These are phyloP conservation scores for Talaromyces nanjingensis DNA, from an alignment of 495 filamentous ascomycete genomes.

Conservation along the genomic window DNA sequence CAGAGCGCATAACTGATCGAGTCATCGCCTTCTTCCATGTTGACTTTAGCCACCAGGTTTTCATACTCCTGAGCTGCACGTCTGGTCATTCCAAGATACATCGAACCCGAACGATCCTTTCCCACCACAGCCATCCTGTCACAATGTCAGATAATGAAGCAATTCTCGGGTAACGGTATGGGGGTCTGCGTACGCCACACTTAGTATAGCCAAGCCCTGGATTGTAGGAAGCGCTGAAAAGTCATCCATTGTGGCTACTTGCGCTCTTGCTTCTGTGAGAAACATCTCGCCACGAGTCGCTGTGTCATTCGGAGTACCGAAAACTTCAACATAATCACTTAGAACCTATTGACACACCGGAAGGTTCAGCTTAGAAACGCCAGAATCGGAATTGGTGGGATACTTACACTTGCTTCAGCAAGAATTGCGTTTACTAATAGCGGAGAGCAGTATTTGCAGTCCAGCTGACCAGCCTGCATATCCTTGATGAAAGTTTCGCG, in stretches of 20 bases:
- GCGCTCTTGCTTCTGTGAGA: background rate
- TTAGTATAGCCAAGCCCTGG: background rate
- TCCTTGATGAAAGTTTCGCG: slow-evolving; percentile 32
- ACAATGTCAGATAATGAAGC: background rate
- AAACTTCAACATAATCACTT: background rate
- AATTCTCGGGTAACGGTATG: background rate
- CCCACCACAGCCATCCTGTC: slow-evolving; percentile 10
- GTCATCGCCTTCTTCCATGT: background rate
- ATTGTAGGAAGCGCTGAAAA: background rate
- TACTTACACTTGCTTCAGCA: slow-evolving; percentile 25
- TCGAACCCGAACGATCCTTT: slow-evolving; percentile 15
- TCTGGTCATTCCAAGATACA: slow-evolving; percentile 9
- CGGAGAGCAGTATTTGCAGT: slow-evolving; percentile 31
- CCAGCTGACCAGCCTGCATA: slow-evolving; percentile 24
- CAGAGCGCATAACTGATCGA: slow-evolving; percentile 2
- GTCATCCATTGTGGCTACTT: background rate
- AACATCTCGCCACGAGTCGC: background rate
- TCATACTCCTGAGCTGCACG: slow-evolving; percentile 5
- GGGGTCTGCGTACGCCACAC: background rate
- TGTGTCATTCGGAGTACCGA: background rate
- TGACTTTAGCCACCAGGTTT: slow-evolving; percentile 2
- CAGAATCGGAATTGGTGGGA: background rate
- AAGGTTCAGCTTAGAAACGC: background rate
- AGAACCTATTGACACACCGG: background rate
- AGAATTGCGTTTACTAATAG: slow-evolving; percentile 42